A percentile compares a stretch with the other conserved stretches of the same genome.
Conservation (phyloP, 371 early-diverging fungal genomes). For the Saksenaea vasiformis region DNA sequence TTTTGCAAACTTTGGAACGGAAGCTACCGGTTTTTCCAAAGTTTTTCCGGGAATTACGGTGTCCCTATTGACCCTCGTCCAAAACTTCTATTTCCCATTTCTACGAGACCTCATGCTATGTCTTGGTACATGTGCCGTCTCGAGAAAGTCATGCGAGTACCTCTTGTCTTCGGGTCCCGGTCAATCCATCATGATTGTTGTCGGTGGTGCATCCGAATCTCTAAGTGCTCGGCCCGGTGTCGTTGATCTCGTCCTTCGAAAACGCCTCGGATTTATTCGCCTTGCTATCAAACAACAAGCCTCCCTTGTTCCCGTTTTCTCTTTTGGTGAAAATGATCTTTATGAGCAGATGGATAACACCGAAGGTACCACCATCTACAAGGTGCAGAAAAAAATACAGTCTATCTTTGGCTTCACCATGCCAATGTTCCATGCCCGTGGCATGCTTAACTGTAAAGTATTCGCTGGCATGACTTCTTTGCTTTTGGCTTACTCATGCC, state of each 20-base stretch:
- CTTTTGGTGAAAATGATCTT: constrained; percentile 83
- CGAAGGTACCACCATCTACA: constrained; percentile 42
- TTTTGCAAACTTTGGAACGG: constrained; percentile 74
- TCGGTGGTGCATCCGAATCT: constrained; percentile 78
- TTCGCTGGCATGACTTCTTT: neutral
- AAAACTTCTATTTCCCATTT: constrained; percentile 66
- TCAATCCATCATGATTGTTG: constrained; percentile 67
- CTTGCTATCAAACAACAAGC: constrained; percentile 70
- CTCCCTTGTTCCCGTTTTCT: constrained; percentile 68
- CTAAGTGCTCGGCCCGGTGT: constrained; percentile 63
- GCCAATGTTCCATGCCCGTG: constrained; percentile 70
- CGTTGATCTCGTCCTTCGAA: constrained; percentile 62
- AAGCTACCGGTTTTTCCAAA: constrained; percentile 59
- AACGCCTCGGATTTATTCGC: constrained; percentile 73
- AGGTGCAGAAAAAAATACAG: constrained; percentile 59
- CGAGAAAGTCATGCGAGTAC: constrained; percentile 65
- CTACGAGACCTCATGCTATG: constrained; percentile 70
- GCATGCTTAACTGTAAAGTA: constrained; percentile 61
- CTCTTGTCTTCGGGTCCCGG: constrained; percentile 74
- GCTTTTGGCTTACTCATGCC: neutral
- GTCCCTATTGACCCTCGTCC: constrained; percentile 55
- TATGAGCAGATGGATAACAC: constrained; percentile 59
- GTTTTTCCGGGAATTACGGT: constrained; percentile 65
- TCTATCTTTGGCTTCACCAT: constrained; percentile 59
- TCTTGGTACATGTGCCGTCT: constrained; percentile 74